These are phyloP conservation scores for Miscanthus sacchariflorus DNA, from an alignment of 202 grass and related monocot genomes.

Conservation along the genomic window DNA sequence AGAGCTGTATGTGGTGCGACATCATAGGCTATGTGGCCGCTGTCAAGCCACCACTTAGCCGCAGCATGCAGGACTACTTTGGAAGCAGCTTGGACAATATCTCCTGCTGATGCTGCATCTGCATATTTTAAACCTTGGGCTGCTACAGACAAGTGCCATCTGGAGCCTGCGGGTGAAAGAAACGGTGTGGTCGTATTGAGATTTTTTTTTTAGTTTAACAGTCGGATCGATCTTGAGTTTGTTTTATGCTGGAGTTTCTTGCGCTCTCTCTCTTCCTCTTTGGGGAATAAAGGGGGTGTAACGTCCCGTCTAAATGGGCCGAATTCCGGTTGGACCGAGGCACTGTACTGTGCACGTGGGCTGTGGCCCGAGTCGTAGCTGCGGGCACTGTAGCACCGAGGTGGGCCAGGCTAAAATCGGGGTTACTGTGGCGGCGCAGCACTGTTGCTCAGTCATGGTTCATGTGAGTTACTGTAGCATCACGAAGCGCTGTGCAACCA, in stretches of 20 bases:
- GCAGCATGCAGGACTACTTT: conserved; percentile 9
- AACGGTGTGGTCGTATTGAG: not conserved
- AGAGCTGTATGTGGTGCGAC: conserved; percentile 40
- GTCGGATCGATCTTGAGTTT: conserved; percentile 49
- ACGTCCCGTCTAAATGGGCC: too few species aligned
- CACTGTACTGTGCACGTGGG: too few species aligned
- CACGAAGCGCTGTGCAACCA: too few species aligned
- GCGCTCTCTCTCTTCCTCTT: conserved; percentile 37
- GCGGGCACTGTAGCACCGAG: too few species aligned
- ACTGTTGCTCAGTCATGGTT: too few species aligned
- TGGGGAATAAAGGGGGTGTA: conserved; percentile 54
- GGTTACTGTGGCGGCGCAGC: too few species aligned
- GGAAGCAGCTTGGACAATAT: conserved; percentile 35
- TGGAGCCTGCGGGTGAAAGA: conserved; percentile 4
- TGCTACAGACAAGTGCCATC: conserved; percentile 29
- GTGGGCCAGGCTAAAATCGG: too few species aligned
- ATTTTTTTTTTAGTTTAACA: conserved; percentile 28
- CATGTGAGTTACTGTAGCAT: too few species aligned
- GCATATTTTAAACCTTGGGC: conserved; percentile 39
- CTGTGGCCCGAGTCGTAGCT: too few species aligned
- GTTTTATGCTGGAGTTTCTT: conserved; percentile 59
- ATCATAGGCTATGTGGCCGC: conserved; percentile 46
- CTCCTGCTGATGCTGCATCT: conserved; percentile 54
- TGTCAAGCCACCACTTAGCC: conserved; percentile 53
- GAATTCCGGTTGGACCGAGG: too few species aligned